Conservation (phyloP, 768 basidiomycete species). For the Royoungia palumana region DNA sequence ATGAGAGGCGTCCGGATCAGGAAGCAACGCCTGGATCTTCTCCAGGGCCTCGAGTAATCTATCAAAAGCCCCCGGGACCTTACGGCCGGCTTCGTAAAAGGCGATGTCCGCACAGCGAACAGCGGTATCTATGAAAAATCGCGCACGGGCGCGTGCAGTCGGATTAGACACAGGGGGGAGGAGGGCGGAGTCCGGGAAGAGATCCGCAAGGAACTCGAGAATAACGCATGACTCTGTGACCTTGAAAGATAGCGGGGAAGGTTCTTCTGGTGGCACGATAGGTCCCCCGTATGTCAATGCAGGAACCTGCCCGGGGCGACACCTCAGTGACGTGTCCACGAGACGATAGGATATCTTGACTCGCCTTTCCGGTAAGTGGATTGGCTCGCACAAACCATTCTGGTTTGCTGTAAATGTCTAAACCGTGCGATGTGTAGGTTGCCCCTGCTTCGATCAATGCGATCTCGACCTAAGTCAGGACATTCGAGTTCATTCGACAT, state of each 20-base stretch:
- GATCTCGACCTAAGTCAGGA: conserved; percentile 52
- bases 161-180: conserved; percentile 47
- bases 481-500: no score
- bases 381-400: conserved; percentile 65
- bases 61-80: not conserved
- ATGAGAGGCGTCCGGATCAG: conserved; percentile 40
- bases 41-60: not conserved
- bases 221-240: conserved; percentile 62
- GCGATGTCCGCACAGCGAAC: conserved; percentile 37
- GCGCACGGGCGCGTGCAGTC: conserved; percentile 47
- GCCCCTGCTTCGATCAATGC: conserved; percentile 55
- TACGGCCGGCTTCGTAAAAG: conserved; percentile 33
- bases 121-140: conserved; percentile 61
- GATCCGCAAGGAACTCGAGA: conserved; percentile 44
- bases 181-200: conserved; percentile 44
- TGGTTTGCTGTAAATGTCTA: conserved; percentile 51
- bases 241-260: conserved; percentile 56
- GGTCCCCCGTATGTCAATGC: conserved; percentile 61
- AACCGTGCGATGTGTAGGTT: conserved; percentile 44
- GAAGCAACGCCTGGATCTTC: conserved; percentile 9
- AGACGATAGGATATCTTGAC: not conserved
- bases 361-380: conserved; percentile 55
- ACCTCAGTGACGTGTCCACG: no score
- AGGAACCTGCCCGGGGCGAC: conserved; percentile 35
- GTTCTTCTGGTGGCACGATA: conserved; percentile 45